A percentile compares a stretch with the other conserved stretches of the same genome.
These are phyloP conservation scores for Phyllosticta capitalensis DNA, from an alignment of 2,329 filamentous ascomycete genomes.

Conservation along the genomic window DNA sequence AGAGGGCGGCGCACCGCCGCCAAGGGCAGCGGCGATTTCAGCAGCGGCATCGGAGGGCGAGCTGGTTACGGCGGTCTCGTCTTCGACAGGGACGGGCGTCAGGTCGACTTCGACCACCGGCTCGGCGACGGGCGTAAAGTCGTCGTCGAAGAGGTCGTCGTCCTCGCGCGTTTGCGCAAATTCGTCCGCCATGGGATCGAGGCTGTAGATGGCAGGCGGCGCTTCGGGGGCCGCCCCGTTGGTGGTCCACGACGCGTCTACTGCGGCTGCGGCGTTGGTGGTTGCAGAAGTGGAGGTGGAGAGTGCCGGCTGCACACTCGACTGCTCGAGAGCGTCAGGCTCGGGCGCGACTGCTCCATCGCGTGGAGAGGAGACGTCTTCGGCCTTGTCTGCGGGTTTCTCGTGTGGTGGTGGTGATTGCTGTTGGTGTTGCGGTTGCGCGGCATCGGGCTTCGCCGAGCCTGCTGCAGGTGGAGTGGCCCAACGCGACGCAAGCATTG, in stretches of 20 bases:
- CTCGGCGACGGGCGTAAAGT: conserved; percentile 38
- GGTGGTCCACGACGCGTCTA: background rate
- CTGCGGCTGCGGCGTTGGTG: background rate
- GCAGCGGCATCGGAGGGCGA: background rate
- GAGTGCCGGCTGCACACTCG: background rate
- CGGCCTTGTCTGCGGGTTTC: background rate
- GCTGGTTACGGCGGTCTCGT: background rate
- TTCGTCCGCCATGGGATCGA: conserved; percentile 26
- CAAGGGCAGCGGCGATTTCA: background rate
- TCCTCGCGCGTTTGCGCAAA: conserved; percentile 42
- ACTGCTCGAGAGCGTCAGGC: background rate
- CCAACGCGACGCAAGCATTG: conserved; percentile 10
- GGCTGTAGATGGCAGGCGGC: background rate
- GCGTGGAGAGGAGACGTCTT: background rate
- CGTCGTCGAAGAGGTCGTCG: conserved; percentile 43
- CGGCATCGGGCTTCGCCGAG: conserved; percentile 1
- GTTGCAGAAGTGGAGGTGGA: background rate
- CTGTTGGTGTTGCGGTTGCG: background rate
- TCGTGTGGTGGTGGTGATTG: background rate
- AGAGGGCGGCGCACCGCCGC: background rate
- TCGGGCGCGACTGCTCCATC: background rate
- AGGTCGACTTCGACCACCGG: conserved; percentile 29
- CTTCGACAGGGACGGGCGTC: conserved; percentile 2
- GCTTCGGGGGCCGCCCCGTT: background rate
- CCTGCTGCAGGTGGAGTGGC: conserved; percentile 1